Percentiles rank a stretch among this genome's conserved stretches.
These are phyloP conservation scores for Podospora pseudocomata DNA, from an alignment of 495 filamentous ascomycete genomes.

Conservation along the genomic window DNA sequence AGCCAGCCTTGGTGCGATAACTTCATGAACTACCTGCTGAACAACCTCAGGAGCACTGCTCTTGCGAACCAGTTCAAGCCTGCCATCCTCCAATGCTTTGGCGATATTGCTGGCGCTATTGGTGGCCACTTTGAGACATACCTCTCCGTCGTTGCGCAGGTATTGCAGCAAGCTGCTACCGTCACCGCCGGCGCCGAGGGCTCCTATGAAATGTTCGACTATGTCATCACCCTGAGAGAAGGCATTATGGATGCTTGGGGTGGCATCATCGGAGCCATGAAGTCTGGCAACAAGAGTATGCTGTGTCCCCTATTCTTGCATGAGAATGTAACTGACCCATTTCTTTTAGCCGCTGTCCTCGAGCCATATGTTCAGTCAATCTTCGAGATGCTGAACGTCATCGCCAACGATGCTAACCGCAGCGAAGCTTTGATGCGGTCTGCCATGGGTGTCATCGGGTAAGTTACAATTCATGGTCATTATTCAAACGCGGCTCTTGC, in stretches of 20 bases:
- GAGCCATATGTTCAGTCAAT: slow-evolving; percentile 78
- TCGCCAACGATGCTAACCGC: slow-evolving; percentile 76
- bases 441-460: slow-evolving; percentile 95
- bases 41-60: slow-evolving; percentile 72
- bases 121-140: slow-evolving; percentile 89
- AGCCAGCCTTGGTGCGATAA: slow-evolving; percentile 91
- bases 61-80: slow-evolving; percentile 97
- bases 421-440: slow-evolving; percentile 89
- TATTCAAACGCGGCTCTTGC: not conserved
- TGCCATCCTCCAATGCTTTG: slow-evolving; percentile 95
- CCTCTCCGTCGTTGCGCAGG: slow-evolving; percentile 83
- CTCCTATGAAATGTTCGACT: slow-evolving; percentile 88
- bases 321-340: slow-evolving; percentile 21
- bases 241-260: slow-evolving; percentile 99
- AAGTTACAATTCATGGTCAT: slow-evolving; percentile 33
- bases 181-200: slow-evolving; percentile 69
- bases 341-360: slow-evolving; percentile 58
- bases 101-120: slow-evolving; percentile 96
- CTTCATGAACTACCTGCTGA: slow-evolving; percentile 95
- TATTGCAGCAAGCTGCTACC: slow-evolving; percentile 84
- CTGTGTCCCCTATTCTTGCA: slow-evolving; percentile 7
- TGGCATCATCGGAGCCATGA: slow-evolving; percentile 90
- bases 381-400: slow-evolving; percentile 79
- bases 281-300: slow-evolving; percentile 70
- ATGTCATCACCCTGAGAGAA: slow-evolving; percentile 88